Conservation (phyloP, 805 yeast genomes). For the Lipomyces sp. region DNA sequence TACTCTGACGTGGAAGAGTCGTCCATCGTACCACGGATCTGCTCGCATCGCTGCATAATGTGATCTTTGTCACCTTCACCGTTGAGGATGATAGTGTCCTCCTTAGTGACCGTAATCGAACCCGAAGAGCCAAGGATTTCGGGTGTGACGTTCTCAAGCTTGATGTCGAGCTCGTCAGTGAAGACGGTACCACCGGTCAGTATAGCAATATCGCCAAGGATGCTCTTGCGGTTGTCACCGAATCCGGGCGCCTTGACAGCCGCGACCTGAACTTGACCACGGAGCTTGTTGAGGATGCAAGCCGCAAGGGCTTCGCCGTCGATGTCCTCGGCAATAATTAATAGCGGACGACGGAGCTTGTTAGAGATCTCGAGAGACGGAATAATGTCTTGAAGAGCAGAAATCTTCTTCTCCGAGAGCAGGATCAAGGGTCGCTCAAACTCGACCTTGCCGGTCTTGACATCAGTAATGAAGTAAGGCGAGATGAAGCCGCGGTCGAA, state of each 20-base stretch:
- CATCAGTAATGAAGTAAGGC: constrained; percentile 93
- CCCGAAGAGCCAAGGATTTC: constrained; percentile 92
- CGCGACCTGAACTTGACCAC: constrained; percentile 97
- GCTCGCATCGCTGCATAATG: constrained; percentile 87
- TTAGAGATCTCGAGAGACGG: constrained; percentile 93
- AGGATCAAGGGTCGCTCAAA: constrained; percentile 90
- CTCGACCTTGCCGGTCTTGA: constrained; percentile 90
- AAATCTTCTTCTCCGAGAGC: constrained; percentile 89
- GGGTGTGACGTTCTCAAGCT: constrained; percentile 91
- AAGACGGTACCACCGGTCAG: constrained; percentile 86
- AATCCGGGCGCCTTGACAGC: constrained; percentile 99
- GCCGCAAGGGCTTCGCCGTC: constrained; percentile 99
- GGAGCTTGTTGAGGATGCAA: constrained; percentile 92
- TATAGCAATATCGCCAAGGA: constrained; percentile 92
- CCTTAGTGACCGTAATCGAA: constrained; percentile 89
- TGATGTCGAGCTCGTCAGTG: constrained; percentile 92
- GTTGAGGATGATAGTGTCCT: constrained; percentile 90
- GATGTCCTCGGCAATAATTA: constrained; percentile 92
- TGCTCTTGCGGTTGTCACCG: constrained; percentile 98
- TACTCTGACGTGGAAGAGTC: constrained; percentile 78
- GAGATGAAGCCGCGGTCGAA: constrained; percentile 97
- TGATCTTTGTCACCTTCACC: constrained; percentile 87
- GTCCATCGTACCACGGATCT: constrained; percentile 80
- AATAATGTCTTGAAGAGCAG: constrained; percentile 85
- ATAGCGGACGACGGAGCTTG: constrained; percentile 89